A percentile compares a stretch with the other conserved stretches of the same genome.
Conservation (phyloP, 768 basidiomycete genomes). For the Hebeloma cylindrosporum region DNA sequence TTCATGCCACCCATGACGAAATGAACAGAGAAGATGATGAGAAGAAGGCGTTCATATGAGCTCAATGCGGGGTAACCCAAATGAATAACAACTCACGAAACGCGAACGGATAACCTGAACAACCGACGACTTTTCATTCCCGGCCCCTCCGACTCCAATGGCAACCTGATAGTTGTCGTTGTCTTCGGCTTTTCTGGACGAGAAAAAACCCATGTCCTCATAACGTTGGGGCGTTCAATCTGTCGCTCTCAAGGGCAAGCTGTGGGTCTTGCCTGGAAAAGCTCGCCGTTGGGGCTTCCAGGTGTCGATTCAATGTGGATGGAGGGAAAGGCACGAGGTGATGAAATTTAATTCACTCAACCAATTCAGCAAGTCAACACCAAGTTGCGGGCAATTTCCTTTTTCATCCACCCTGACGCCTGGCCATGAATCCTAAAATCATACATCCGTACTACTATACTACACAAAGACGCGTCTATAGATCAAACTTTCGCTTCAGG, state of each 20-base stretch:
- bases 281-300: constrained; percentile 8
- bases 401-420: too few species aligned
- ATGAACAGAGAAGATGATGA: constrained; percentile 6
- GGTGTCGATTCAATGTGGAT: constrained; percentile 1
- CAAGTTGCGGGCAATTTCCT: too few species aligned
- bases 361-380: neutral
- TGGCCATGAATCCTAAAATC: too few species aligned
- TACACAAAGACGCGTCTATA: too few species aligned
- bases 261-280: too few species aligned
- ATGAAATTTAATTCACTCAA: neutral
- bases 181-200: constrained; percentile 46
- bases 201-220: constrained; percentile 56
- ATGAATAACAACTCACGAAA: constrained; percentile 43
- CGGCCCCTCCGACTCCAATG: constrained; percentile 22
- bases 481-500: too few species aligned
- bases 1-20: constrained; percentile 9
- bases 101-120: constrained; percentile 60
- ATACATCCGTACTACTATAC: too few species aligned
- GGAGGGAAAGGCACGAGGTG: constrained; percentile 5
- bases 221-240: constrained; percentile 24
- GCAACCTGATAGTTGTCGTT: constrained; percentile 35
- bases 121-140: constrained; percentile 43
- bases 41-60: constrained; percentile 13
- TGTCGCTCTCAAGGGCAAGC: too few species aligned
- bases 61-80: constrained; percentile 15